Percentiles rank a stretch among this genome's conserved stretches.
These are phyloP conservation scores for Camelina neglecta DNA, from an alignment of 345 rosid genomes.

Conservation along the genomic window DNA sequence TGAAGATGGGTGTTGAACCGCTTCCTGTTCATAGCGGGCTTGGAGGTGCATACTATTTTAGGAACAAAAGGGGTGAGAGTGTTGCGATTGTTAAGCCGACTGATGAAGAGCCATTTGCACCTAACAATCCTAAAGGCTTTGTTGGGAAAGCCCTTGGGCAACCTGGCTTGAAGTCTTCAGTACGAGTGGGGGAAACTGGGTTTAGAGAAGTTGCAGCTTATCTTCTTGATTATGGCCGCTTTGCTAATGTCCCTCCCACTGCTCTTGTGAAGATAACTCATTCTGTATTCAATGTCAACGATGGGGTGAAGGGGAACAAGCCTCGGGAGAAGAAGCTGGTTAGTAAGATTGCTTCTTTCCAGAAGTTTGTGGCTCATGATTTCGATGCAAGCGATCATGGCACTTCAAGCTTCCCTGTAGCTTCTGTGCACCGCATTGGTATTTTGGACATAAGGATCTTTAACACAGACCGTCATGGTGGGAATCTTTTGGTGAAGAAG, in stretches of 20 bases:
- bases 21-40: slow-evolving; percentile 80
- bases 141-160: slow-evolving; percentile 98
- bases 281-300: slow-evolving; percentile 83
- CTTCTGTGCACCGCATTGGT: slow-evolving; percentile 90
- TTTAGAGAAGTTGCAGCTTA: slow-evolving; percentile 97
- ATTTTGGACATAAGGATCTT: slow-evolving; percentile 87
- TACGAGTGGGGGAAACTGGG: slow-evolving; percentile 98
- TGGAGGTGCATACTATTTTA: slow-evolving; percentile 93
- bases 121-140: slow-evolving; percentile 97
- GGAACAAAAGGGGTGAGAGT: slow-evolving; percentile 72
- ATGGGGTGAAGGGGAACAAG: slow-evolving; percentile 75
- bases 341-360: slow-evolving; percentile 97
- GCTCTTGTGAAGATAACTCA: slow-evolving; percentile 97
- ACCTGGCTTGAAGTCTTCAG: slow-evolving; percentile 92
- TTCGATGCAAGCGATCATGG: slow-evolving; percentile 98
- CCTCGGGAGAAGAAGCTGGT: slow-evolving; percentile 67
- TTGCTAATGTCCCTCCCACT: slow-evolving; percentile 94
- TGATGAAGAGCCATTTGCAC: slow-evolving; percentile 99
- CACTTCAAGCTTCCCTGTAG: slow-evolving; percentile 93
- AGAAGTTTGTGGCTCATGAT: slow-evolving; percentile 89
- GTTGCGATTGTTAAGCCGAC: slow-evolving; percentile 98
- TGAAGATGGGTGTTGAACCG: slow-evolving; percentile 87
- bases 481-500: slow-evolving; percentile 90
- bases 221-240: slow-evolving; percentile 82
- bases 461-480: slow-evolving; percentile 97